A percentile compares a stretch with the other conserved stretches of the same genome.
Evolutionary conservation across 2,329 filamentous ascomycete genomes (phyloP).

Genomic region (Lachnellula occidentalis): DNA sequence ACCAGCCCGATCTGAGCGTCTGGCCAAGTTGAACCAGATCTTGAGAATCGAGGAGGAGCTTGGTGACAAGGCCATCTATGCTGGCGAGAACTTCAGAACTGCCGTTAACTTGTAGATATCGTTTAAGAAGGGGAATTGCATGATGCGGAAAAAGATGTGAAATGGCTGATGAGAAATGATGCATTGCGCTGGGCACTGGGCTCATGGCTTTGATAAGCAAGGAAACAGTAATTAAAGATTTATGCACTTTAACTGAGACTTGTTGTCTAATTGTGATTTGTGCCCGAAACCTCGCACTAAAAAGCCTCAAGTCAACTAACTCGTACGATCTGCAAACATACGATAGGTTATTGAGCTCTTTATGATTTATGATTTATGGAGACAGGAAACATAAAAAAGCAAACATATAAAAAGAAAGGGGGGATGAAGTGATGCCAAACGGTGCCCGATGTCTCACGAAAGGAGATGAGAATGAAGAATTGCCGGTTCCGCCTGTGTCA

Average conservation of each 20-base stretch:
- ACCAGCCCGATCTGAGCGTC: slow-evolving; percentile 91
- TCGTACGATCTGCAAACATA: no score
- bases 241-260: slow-evolving; percentile 1
- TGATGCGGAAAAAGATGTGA: background rate
- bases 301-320: no score
- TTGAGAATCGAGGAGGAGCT: slow-evolving; percentile 99
- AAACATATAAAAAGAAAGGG: no score
- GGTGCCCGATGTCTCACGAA: no score
- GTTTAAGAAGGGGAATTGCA: background rate
- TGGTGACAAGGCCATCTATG: slow-evolving; percentile 83
- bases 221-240: slow-evolving; percentile 18
- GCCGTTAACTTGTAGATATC: slow-evolving; percentile 73
- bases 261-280: background rate
- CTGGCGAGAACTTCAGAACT: slow-evolving; percentile 86
- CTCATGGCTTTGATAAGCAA: slow-evolving; percentile 6
- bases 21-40: slow-evolving; percentile 99
- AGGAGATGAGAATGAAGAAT: no score
- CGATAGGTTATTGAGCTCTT: no score
- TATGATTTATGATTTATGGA: no score
- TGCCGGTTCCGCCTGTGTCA: no score
- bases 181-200: slow-evolving; percentile 7
- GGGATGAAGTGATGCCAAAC: no score
- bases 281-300: background rate
- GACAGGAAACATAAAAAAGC: no score
- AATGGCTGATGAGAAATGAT: slow-evolving; percentile 11